Evolutionary conservation across 106 monocot species (phyloP).

Genomic region (Acorus calamus): DNA sequence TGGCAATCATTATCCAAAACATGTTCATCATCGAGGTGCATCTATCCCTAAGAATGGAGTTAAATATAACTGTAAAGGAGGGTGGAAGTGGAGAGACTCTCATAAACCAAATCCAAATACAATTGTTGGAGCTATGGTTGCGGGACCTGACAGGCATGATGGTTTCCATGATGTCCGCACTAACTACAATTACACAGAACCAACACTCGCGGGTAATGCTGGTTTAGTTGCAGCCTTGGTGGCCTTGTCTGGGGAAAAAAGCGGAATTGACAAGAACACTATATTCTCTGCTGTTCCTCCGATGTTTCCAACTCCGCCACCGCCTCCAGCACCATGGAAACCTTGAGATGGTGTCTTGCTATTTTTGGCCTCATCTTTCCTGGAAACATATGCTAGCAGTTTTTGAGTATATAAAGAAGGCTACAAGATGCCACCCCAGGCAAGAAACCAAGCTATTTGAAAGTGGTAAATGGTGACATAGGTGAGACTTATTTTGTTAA

Average conservation of each 20-base stretch:
- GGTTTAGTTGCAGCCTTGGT: constrained; percentile 21
- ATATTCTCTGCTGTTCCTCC: constrained; percentile 22
- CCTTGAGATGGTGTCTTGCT: too few relatives aligned
- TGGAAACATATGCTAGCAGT: too few relatives aligned
- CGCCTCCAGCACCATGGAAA: constrained; percentile 14
- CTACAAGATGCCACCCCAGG: too few relatives aligned
- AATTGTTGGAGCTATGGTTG: constrained; percentile 20
- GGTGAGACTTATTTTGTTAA: too few relatives aligned
- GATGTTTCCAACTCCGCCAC: constrained; percentile 15
- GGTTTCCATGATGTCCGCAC: constrained; percentile 16
- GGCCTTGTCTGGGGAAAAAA: constrained; percentile 12
- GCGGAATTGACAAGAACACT: constrained; percentile 18
- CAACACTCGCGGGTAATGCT: constrained; percentile 19
- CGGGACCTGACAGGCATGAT: constrained; percentile 20
- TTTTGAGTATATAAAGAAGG: too few relatives aligned
- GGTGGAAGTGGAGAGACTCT: constrained; percentile 22
- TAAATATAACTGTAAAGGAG: constrained; percentile 22
- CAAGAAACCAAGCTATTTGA: too few relatives aligned
- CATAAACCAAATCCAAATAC: constrained; percentile 15
- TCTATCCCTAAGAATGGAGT: constrained; percentile 17
- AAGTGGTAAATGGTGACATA: too few relatives aligned
- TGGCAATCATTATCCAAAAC: constrained; percentile 11
- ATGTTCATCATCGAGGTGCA: constrained; percentile 15
- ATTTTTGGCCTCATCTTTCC: too few relatives aligned
- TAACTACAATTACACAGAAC: constrained; percentile 23